phyloP scores from a whole-genome alignment of 2,329 filamentous ascomycete genomes.

The Diaporthe aspalathi region DNA sequence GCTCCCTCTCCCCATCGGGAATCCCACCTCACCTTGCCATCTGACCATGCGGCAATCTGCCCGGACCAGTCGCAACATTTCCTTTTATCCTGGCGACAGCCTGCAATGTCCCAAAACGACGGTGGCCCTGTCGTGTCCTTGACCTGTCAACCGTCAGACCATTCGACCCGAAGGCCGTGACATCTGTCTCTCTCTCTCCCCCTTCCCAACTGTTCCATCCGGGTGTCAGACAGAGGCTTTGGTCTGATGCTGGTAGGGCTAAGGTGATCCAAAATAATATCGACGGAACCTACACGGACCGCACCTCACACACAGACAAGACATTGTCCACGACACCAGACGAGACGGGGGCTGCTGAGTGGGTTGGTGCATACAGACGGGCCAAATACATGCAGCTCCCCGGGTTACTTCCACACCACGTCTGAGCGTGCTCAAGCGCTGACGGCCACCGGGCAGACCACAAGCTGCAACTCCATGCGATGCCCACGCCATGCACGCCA shows the following conservation, averaged over 20 bases:
- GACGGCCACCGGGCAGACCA: neutral
- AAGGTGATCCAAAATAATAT: neutral
- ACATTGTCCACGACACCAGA: neutral
- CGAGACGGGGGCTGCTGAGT: too few species aligned
- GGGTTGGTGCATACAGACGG: too few species aligned
- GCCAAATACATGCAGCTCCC: neutral
- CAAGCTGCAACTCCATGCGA: neutral
- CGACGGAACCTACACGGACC: neutral
- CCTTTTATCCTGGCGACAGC: slow-evolving; percentile 4
- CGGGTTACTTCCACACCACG: neutral
- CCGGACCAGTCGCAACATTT: slow-evolving; percentile 24
- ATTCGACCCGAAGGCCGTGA: neutral
- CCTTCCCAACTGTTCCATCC: slow-evolving; percentile 9
- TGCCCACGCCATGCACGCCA: neutral
- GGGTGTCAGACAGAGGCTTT: neutral
- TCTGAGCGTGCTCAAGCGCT: slow-evolving; percentile 27
- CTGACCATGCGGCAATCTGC: neutral
- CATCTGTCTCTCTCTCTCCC: too few species aligned
- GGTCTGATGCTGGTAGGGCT: slow-evolving; percentile 19
- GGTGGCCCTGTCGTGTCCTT: slow-evolving; percentile 3
- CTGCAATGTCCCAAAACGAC: slow-evolving; percentile 19
- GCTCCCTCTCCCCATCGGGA: neutral
- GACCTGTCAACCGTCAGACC: neutral
- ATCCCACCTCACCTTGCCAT: slow-evolving; percentile 16
- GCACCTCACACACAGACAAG: neutral